phyloP scores from a whole-genome alignment of 169 alveolate species.

The Plasmodium gaboni region DNA sequence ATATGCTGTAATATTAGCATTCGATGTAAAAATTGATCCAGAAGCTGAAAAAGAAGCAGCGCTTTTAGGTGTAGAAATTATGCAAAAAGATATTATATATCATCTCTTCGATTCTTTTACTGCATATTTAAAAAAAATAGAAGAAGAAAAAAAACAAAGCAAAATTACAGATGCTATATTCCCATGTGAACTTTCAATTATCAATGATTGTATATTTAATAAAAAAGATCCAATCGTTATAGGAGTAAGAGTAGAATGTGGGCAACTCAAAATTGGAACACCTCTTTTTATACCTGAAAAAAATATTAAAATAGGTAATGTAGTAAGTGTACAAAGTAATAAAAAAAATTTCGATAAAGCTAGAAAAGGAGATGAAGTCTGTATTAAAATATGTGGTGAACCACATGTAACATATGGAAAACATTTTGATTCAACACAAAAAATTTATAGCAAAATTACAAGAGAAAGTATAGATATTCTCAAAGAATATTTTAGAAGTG shows the following conservation, averaged over 20 bases:
- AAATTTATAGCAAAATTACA: slow-evolving; percentile 91
- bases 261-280: slow-evolving; percentile 95
- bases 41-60: slow-evolving; percentile 99
- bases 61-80: slow-evolving; percentile 95
- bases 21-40: slow-evolving; percentile 97
- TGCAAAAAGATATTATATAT: slow-evolving; percentile 98
- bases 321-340: slow-evolving; percentile 95
- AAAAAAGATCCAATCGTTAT: slow-evolving; percentile 97
- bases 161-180: slow-evolving; percentile 91
- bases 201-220: slow-evolving; percentile 95
- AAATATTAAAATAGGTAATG: slow-evolving; percentile 95
- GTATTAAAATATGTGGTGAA: slow-evolving; percentile 91
- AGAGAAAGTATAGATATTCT: slow-evolving; percentile 96
- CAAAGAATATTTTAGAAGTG: slow-evolving; percentile 96
- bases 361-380: slow-evolving; percentile 92
- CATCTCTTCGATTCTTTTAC: slow-evolving; percentile 98
- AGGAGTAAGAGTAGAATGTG: slow-evolving; percentile 96
- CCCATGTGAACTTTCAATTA: slow-evolving; percentile 96
- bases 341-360: slow-evolving; percentile 95
- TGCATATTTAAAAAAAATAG: slow-evolving; percentile 92
- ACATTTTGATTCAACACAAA: slow-evolving; percentile 94
- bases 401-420: slow-evolving; percentile 95
- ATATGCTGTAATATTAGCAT: slow-evolving; percentile 97
- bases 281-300: slow-evolving; percentile 95
- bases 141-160: slow-evolving; percentile 87